Percentiles rank a stretch among this genome's conserved stretches.
These are phyloP conservation scores for Talaromyces islandicus DNA, from an alignment of 2,329 filamentous ascomycete genomes.

Conservation along the genomic window DNA sequence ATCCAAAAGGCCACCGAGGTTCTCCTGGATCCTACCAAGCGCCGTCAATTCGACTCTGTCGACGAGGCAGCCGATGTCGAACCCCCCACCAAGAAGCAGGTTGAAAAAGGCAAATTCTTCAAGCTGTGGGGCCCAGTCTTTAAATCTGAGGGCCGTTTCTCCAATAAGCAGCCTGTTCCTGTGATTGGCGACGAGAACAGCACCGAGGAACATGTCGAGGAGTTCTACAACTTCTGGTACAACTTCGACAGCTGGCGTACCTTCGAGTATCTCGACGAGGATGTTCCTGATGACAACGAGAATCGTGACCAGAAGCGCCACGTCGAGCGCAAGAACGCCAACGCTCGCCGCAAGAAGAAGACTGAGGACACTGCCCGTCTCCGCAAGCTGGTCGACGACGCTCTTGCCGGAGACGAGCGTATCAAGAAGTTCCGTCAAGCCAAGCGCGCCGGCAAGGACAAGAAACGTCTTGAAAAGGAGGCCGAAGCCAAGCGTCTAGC, in stretches of 20 bases:
- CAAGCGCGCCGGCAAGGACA: conserved; percentile 91
- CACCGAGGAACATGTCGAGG: conserved; percentile 81
- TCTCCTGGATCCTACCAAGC: conserved; percentile 83
- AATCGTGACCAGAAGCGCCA: conserved; percentile 99
- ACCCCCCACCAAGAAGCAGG: conserved; percentile 86
- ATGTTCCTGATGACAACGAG: conserved; percentile 97
- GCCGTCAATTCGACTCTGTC: conserved; percentile 93
- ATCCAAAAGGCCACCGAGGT: conserved; percentile 97
- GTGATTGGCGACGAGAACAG: conserved; percentile 77
- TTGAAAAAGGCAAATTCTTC: conserved; percentile 83
- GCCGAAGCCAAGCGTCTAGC: conserved; percentile 80
- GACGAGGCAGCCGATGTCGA: conserved; percentile 91
- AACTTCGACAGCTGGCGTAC: conserved; percentile 97
- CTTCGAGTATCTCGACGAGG: conserved; percentile 98
- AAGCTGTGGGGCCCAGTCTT: conserved; percentile 91
- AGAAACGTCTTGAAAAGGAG: conserved; percentile 85
- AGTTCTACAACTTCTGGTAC: conserved; percentile 99
- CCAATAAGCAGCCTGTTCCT: conserved; percentile 82
- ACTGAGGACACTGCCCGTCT: conserved; percentile 91
- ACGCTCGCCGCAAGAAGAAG: conserved; percentile 99
- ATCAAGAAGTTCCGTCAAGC: conserved; percentile 96
- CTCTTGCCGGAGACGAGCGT: conserved; percentile 77
- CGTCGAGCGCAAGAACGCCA: conserved; percentile 96
- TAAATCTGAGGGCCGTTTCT: conserved; percentile 88
- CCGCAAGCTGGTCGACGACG: conserved; percentile 82